Conservation (phyloP, 345 rosid genomes). For the Murraya paniculata region DNA sequence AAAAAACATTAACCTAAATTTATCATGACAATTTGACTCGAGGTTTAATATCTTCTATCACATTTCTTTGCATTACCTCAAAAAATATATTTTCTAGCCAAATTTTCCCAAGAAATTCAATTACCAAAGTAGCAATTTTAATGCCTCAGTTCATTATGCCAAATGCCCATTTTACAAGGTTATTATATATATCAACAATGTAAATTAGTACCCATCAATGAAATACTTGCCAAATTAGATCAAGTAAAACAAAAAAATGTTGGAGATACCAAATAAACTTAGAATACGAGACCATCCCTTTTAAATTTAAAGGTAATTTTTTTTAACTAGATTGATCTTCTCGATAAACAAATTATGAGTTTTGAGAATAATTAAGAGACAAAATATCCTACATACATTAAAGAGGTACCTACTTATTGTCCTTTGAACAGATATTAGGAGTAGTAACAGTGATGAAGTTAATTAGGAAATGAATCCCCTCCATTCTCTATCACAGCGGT, state of each 20-base stretch:
- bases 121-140: background rate
- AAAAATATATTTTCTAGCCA: background rate
- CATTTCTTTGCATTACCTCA: background rate
- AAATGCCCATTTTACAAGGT: too few relatives aligned
- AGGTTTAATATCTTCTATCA: background rate
- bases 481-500: constrained; percentile 35
- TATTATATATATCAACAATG: too few relatives aligned
- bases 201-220: too few relatives aligned
- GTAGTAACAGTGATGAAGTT: constrained; percentile 93
- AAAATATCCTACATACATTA: background rate
- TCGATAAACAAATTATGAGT: too few relatives aligned
- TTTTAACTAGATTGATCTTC: too few relatives aligned
- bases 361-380: too few relatives aligned
- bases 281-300: too few relatives aligned
- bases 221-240: too few relatives aligned
- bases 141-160: too few relatives aligned
- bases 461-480: constrained; percentile 23
- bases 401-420: constrained; percentile 72
- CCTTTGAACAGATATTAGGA: constrained; percentile 95
- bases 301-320: too few relatives aligned
- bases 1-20: background rate
- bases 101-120: background rate
- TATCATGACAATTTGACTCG: background rate
- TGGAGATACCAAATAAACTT: too few relatives aligned
- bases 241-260: too few relatives aligned